A percentile compares a stretch with the other conserved stretches of the same genome.
Conservation (phyloP, 805 yeast species). For the Torulaspora quercuum region DNA sequence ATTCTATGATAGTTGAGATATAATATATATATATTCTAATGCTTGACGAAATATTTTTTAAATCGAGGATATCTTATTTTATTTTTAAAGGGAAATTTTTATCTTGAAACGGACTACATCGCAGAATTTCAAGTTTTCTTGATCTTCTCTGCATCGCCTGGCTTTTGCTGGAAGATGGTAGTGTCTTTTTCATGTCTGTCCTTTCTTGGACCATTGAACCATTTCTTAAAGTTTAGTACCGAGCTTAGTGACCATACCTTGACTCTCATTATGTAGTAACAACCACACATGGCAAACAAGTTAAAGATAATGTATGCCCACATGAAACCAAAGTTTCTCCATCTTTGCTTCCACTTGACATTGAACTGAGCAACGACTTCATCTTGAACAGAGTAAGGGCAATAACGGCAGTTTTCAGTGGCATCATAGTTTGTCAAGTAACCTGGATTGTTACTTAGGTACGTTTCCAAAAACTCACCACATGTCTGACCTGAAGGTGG, state of each 20-base stretch:
- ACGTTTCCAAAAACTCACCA: conserved; percentile 41
- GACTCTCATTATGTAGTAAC: conserved; percentile 40
- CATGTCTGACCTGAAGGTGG: conserved; percentile 52
- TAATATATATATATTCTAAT: too few relatives aligned
- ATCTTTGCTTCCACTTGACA: conserved; percentile 46
- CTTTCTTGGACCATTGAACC: conserved; percentile 43
- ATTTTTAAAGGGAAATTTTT: too few relatives aligned
- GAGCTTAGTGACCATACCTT: conserved; percentile 37
- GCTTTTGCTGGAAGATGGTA: conserved; percentile 41
- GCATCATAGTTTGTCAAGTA: conserved; percentile 44
- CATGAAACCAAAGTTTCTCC: conserved; percentile 65
- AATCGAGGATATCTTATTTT: neutral
- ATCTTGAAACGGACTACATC: too few relatives aligned
- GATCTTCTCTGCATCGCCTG: conserved; percentile 40
- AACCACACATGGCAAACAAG: conserved; percentile 38
- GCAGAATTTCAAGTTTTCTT: conserved; percentile 17
- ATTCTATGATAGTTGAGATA: too few relatives aligned
- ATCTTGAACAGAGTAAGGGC: conserved; percentile 57
- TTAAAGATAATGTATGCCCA: conserved; percentile 44
- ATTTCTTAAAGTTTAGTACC: conserved; percentile 39
- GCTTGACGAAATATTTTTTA: neutral
- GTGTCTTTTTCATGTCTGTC: conserved; percentile 49
- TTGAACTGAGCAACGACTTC: conserved; percentile 49
- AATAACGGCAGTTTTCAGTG: conserved; percentile 56
- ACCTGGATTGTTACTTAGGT: conserved; percentile 41